Percentiles rank a stretch among this genome's conserved stretches.
Conservation (phyloP, 169 alveolate species). For the Perkinsus olseni region DNA sequence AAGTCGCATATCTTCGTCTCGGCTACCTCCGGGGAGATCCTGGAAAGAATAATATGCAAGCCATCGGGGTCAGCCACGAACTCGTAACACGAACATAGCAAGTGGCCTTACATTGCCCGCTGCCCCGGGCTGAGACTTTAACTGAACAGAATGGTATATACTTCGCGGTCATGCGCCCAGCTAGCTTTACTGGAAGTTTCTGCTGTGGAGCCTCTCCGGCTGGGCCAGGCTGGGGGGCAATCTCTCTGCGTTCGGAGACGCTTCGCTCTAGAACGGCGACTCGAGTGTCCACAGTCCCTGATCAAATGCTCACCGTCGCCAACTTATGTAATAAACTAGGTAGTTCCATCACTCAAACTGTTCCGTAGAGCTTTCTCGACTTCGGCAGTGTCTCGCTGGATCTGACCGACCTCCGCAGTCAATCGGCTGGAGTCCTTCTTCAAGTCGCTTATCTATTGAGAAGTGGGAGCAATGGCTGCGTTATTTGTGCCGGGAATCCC, state of each 20-base stretch:
- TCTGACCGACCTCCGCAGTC: background rate
- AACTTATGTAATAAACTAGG: background rate
- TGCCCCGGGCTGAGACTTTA: too few relatives aligned
- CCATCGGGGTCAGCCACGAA: too few relatives aligned
- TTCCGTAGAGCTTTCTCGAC: background rate
- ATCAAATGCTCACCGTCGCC: background rate
- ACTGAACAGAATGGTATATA: too few relatives aligned
- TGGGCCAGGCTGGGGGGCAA: too few relatives aligned
- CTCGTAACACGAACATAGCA: too few relatives aligned
- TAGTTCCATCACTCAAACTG: background rate
- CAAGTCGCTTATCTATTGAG: background rate
- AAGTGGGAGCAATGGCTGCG: too few relatives aligned
- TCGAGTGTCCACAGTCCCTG: background rate
- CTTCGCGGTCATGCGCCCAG: too few relatives aligned
- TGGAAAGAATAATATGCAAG: background rate
- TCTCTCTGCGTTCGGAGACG: background rate
- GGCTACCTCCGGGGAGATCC: background rate
- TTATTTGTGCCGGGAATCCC: too few relatives aligned
- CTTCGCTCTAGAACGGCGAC: background rate
- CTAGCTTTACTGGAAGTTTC: background rate
- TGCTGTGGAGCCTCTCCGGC: background rate
- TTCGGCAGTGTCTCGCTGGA: background rate
- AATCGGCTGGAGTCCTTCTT: background rate
- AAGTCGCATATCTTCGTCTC: background rate
- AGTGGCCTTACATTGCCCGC: too few relatives aligned